Base-by-base conservation (phyloP, 202 grass and related monocot genomes). In the Bolboschoenoplectus hybrid region DNA sequence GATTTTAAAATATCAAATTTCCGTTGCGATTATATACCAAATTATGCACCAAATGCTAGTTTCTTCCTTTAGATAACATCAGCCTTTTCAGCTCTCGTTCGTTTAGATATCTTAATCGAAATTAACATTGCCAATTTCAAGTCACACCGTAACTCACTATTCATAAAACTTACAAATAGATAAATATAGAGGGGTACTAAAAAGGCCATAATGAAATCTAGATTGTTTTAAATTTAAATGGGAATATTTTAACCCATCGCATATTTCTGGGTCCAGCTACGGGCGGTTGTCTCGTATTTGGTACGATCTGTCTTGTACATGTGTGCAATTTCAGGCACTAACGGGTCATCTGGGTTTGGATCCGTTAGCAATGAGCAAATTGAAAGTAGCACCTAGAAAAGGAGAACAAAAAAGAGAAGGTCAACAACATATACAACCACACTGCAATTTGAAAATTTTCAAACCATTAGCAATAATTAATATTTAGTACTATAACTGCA, bases 221-320 rank as follows among this genome's bases (percentile, higher is more conserved):
- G 53, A 43, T 80, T 61, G 76, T 44, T 77, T 76, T 80, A 43
- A 80, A 43, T 61, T 80, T 43, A n/a, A 80, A 80, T 43, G 8
- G 12, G 34, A 38, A 80, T 80, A 40, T 80, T 41, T 91, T 87
- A 97, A 67, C 94, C 91, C 94, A 97, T 97, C 0, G 94, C 92
- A 63, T 94, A 97, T 86, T 94, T 97, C 89, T 97, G 94, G 72
- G 92, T 94, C 94, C 94, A 97, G 92, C 84, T 94, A 86, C 94
- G 91, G 0, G 94, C 92, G 0, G 94, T 92, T 3, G 94, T 83
- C 87, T 97, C 94, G 1, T 97, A 97, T 44, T 97, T 94, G 38
- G 3, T 63, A 38, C 88, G 71, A 39, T 97, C 94, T 5, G 84
- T 92, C 85, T 94, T 97, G 85, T 86, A 89, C 85, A 97, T 94